A percentile compares a stretch with the other conserved stretches of the same genome.
These are phyloP conservation scores for Juglanconis oblonga DNA, from an alignment of 2,329 filamentous ascomycete species.

Conservation along the genomic window DNA sequence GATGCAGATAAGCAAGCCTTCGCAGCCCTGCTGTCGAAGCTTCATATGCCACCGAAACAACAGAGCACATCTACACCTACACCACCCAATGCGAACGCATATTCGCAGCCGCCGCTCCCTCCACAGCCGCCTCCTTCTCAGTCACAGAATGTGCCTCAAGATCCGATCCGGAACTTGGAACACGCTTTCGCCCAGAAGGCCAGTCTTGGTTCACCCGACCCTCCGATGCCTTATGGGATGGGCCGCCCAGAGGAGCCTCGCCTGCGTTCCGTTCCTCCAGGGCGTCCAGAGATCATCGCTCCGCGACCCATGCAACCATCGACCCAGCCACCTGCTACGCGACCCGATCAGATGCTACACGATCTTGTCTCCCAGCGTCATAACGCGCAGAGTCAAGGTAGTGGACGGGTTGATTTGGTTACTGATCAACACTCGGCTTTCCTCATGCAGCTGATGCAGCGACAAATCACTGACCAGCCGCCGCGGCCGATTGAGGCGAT, in stretches of 20 bases:
- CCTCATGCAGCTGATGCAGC: slow-evolving; percentile 78
- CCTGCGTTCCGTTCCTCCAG: slow-evolving; percentile 35
- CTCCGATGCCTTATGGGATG: slow-evolving; percentile 45
- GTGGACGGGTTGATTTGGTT: slow-evolving; percentile 42
- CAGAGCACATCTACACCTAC: slow-evolving; percentile 36
- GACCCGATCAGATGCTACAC: slow-evolving; percentile 59
- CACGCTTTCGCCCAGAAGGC: slow-evolving; percentile 30
- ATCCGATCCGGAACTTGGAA: slow-evolving; percentile 14
- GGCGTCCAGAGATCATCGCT: slow-evolving; percentile 51
- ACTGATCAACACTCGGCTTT: slow-evolving; percentile 64
- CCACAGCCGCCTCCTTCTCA: slow-evolving; percentile 30
- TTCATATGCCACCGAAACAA: slow-evolving; percentile 47
- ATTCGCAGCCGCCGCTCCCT: slow-evolving; percentile 34
- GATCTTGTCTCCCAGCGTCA: slow-evolving; percentile 60
- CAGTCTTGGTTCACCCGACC: slow-evolving; percentile 44
- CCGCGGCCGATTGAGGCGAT: slow-evolving; percentile 51
- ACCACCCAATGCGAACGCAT: slow-evolving; percentile 42
- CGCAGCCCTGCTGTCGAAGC: slow-evolving; percentile 75
- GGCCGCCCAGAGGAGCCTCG: slow-evolving; percentile 44
- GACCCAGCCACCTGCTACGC: slow-evolving; percentile 42
- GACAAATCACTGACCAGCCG: slow-evolving; percentile 45
- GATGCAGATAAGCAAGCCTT: slow-evolving; percentile 84
- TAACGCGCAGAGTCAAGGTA: slow-evolving; percentile 49
- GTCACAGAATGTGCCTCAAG: slow-evolving; percentile 16
- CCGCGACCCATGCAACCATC: slow-evolving; percentile 43